Evolutionary conservation across 169 alveolate genomes (phyloP).

Genomic region (Plasmodium cynomolgi): DNA sequence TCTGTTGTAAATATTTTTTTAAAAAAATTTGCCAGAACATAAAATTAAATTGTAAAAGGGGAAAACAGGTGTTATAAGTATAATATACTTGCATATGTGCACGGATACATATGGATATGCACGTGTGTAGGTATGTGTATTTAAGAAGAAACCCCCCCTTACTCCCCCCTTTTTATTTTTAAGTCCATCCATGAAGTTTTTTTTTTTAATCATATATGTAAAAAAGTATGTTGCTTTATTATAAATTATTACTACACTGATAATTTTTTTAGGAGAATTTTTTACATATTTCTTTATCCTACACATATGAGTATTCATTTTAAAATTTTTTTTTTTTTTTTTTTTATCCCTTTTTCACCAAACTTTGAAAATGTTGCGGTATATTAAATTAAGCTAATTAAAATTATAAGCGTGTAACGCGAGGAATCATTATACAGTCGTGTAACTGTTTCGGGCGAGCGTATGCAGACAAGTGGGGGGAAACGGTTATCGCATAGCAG

Average conservation of each 20-base stretch:
- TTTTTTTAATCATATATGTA: neutral
- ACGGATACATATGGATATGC: neutral
- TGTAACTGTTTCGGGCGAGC: neutral
- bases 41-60: neutral
- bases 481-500: neutral
- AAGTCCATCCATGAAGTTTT: neutral
- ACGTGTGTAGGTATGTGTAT: neutral
- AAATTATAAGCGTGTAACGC: neutral
- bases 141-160: neutral
- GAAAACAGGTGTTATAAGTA: neutral
- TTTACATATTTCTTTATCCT: slow-evolving; percentile 6
- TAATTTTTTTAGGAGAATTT: neutral
- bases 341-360: neutral
- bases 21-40: neutral
- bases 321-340: slow-evolving; percentile 8
- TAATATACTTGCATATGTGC: neutral
- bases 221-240: slow-evolving; percentile 1
- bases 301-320: slow-evolving; percentile 2
- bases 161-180: neutral
- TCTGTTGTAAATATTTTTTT: neutral
- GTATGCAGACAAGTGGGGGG: neutral
- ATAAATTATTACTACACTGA: neutral
- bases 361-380: neutral
- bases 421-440: neutral
- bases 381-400: neutral